phyloP scores from a whole-genome alignment of 768 basidiomycete genomes.

The Leccinum ochraceum region DNA sequence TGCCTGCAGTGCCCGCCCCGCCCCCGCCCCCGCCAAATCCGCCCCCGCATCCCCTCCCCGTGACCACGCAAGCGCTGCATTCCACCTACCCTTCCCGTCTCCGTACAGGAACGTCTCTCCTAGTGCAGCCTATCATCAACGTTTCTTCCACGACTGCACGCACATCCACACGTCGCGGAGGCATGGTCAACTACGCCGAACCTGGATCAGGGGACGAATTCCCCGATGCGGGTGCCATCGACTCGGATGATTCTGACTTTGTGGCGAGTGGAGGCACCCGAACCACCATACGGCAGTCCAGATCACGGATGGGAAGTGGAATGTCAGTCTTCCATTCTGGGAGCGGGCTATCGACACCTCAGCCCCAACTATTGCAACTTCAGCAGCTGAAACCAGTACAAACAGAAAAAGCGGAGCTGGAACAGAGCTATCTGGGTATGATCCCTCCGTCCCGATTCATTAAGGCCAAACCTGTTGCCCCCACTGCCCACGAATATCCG shows the following conservation, averaged over 20 bases:
- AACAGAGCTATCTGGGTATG: slow-evolving; percentile 89
- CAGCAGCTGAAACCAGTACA: slow-evolving; percentile 21
- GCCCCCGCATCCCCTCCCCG: slow-evolving; percentile 57
- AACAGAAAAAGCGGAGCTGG: slow-evolving; percentile 59
- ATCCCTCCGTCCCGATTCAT: slow-evolving; percentile 82
- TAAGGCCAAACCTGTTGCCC: slow-evolving; percentile 52
- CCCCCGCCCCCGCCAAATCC: slow-evolving; percentile 46
- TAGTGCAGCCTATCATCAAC: slow-evolving; percentile 83
- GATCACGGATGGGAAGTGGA: slow-evolving; percentile 45
- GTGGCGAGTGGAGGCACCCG: slow-evolving; percentile 64
- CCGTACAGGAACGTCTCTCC: slow-evolving; percentile 83
- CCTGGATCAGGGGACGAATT: slow-evolving; percentile 82
- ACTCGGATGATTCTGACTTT: slow-evolving; percentile 85
- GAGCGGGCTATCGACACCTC: slow-evolving; percentile 42
- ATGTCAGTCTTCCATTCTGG: slow-evolving; percentile 58
- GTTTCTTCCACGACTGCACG: slow-evolving; percentile 43
- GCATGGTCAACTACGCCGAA: slow-evolving; percentile 85
- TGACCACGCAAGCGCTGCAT: slow-evolving; percentile 66
- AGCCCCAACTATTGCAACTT: slow-evolving; percentile 26
- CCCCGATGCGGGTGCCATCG: slow-evolving; percentile 77
- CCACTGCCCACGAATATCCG: slow-evolving; percentile 73
- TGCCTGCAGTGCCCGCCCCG: slow-evolving; percentile 22
- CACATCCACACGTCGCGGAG: slow-evolving; percentile 58
- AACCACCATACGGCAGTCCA: slow-evolving; percentile 52
- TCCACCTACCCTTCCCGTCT: slow-evolving; percentile 90